Base-by-base conservation (phyloP, 768 basidiomycete genomes). In the Boletus fagicola region DNA sequence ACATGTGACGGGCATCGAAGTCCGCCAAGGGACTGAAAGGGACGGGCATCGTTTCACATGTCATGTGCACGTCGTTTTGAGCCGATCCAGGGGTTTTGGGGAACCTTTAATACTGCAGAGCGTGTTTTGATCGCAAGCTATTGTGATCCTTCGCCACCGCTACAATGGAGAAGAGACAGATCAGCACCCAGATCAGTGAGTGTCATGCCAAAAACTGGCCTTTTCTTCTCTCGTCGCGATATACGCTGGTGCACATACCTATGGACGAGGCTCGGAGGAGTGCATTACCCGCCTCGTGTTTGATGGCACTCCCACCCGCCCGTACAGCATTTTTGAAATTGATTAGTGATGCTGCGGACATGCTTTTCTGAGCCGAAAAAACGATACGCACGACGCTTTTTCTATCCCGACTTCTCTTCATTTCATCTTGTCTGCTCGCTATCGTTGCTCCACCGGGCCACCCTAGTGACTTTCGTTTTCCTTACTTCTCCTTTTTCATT, bases 251-350 rank as follows among this genome's bases (percentile, higher is more conserved):
- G 31, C 12, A 15, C 49, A 16, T n/a, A 15, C 39, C 39, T 0
- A 10, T 40, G 3, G 33, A 35, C 47, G 18, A 4, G 31, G 51
- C 30, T 39, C 18, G 38, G 38, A 39, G 3, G 38, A n/a, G 38
- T n/a, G 16, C 45, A 7, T 53, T 13, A 33, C 31, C 35, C 2
- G 18, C 55, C 55, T 42, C 55, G 33, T 56, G 55, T 56, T 35
- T 42, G 54, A 56, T 56, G 40, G 40, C 12, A 13, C 35, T 20
- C 38, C 33, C 54, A 28, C 54, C 33, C 24, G 36, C 18, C 13
- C 12, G 54, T 43, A 56, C 54, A 56, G 54, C 53, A 36, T 56
- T 35, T 40, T 55, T n/a, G 24, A 56, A 56, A 43, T 56, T 55
- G 54, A 42, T 55, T 54, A 7, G 18, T 31, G 47, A 20, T 18